phyloP scores from a whole-genome alignment of 805 yeast genomes.

The Tetrapisispora nanseiensis region DNA sequence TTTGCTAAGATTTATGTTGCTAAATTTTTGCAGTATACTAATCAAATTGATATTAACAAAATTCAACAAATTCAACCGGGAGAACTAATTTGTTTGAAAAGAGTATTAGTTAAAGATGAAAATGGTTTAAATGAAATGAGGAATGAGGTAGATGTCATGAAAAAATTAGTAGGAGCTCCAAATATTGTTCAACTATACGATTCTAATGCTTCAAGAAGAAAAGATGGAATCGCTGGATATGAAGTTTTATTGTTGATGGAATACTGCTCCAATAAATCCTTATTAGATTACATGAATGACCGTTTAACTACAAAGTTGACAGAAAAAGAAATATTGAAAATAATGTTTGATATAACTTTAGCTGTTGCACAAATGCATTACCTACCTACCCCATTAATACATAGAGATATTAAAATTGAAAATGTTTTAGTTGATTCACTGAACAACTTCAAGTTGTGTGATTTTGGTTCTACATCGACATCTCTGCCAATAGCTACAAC shows the following conservation, averaged over 20 bases:
- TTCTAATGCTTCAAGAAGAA: constrained; percentile 57
- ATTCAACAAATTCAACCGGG: constrained; percentile 31
- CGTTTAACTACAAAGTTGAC: constrained; percentile 67
- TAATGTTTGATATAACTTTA: constrained; percentile 70
- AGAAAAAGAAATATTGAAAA: constrained; percentile 68
- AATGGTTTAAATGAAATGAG: constrained; percentile 54
- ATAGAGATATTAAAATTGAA: constrained; percentile 89
- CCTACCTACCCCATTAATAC: constrained; percentile 57
- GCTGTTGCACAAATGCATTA: constrained; percentile 85
- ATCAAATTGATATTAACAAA: constrained; percentile 12
- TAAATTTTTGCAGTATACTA: constrained; percentile 31
- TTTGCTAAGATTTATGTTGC: constrained; percentile 74
- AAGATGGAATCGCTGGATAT: constrained; percentile 39
- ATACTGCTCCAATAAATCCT: constrained; percentile 75
- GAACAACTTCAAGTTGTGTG: constrained; percentile 73
- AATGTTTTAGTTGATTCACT: constrained; percentile 73
- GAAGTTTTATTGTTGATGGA: constrained; percentile 93
- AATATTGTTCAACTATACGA: constrained; percentile 63
- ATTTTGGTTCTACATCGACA: constrained; percentile 78
- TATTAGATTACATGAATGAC: constrained; percentile 85
- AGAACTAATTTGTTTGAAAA: constrained; percentile 55
- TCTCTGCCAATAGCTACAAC: constrained; percentile 48
- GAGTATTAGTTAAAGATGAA: constrained; percentile 67
- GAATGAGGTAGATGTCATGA: constrained; percentile 73
- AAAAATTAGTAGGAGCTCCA: constrained; percentile 44